Base-by-base conservation (phyloP, 2,329 filamentous ascomycete genomes). In the Ploettnerulaceae sp. region DNA sequence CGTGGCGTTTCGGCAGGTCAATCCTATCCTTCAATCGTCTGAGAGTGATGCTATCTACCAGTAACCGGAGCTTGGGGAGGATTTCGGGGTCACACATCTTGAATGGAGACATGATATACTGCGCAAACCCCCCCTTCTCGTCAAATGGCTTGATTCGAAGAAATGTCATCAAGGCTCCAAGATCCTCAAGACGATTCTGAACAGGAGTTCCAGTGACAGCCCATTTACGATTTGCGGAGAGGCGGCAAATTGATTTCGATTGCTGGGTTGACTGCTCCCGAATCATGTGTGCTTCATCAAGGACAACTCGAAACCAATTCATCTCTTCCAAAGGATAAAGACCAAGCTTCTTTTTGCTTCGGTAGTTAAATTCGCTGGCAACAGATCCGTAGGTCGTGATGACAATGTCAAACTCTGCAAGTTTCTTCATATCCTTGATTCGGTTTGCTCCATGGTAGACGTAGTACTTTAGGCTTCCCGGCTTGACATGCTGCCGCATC, bases 201-300 rank as follows among this genome's bases (percentile, higher is more conserved):
- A 97, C 87, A 0, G 90, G 93, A 0, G 93, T 97, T 45, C 91
- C 93, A 0, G 93, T 97, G n/a, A 97, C 88, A 2, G 90, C 91
- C 93, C 93, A 98, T 25, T 90, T 83, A 24, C 90, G 81, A 61
- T 86, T 78, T 2, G 89, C 87, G 50, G 86, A 76, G 2, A 97
- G 72, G 15, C 80, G 77, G 54, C 89, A 90, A 15, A 93, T 87
- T 3, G 88, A 87, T 63, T 90, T 89, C 44, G 89, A 94, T 56
- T 91, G 85, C 31, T 86, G 72, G 0, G 89, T 91, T 3, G 74
- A 78, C 53, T 87, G 84, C 58, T 94, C 91, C 20, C 93, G 86
- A 55, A 98, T 97, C 66, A 86, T 86, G 64, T 98, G 93, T 0
- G 90, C 93, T 67, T 98, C 91, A 54, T 97, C 91, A 1, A 97